phyloP scores from a whole-genome alignment of 2,329 filamentous ascomycete genomes.

The Colletotrichum sp. region DNA sequence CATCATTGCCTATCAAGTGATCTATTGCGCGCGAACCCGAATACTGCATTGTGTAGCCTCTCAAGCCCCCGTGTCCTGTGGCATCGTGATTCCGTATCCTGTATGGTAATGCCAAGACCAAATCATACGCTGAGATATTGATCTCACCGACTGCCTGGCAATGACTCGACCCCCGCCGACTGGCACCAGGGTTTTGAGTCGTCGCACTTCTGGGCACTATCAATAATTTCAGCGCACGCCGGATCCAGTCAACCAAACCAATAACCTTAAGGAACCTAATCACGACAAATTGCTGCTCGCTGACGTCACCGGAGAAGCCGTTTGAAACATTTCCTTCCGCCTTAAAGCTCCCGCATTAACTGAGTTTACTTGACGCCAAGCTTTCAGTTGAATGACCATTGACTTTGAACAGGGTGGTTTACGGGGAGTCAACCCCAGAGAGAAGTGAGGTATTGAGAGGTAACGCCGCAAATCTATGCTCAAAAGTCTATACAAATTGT shows the following conservation, averaged over 20 bases:
- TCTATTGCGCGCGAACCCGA: not conserved
- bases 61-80: not conserved
- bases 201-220: not conserved
- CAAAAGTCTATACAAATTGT: not conserved
- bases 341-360: not conserved
- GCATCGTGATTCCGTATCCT: not conserved
- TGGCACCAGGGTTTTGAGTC: not conserved
- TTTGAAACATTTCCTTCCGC: not conserved
- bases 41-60: not conserved
- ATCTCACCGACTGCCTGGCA: not conserved
- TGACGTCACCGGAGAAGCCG: not conserved
- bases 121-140: not conserved
- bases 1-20: not conserved
- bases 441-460: not conserved
- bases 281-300: not conserved
- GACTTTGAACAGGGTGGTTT: not conserved
- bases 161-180: not conserved
- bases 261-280: not conserved
- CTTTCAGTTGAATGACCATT: not conserved
- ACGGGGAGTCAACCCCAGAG: not conserved
- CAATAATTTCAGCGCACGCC: not conserved
- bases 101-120: not conserved
- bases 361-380: not conserved
- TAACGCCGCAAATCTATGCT: conserved; percentile 5
- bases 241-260: not conserved